Evolutionary conservation across 1,139 yeast species (phyloP).

Genomic region (Scheffersomyces segobiensis): DNA sequence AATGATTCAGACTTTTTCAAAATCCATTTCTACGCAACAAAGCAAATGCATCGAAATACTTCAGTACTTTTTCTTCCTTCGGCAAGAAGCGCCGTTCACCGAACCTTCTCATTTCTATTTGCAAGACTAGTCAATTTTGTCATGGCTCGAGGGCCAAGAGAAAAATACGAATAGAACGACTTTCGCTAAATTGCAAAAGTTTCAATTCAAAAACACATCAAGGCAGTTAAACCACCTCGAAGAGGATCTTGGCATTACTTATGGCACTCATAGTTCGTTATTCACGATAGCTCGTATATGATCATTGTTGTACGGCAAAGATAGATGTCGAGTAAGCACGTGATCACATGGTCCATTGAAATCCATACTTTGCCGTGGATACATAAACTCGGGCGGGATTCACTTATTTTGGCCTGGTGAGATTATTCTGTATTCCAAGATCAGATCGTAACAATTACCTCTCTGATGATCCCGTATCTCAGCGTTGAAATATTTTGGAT

Average conservation of each 20-base stretch:
- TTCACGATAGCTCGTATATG: neutral
- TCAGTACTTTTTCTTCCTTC: neutral
- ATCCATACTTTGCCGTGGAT: neutral
- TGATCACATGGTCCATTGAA: neutral
- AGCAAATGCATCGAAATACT: neutral
- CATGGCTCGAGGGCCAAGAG: neutral
- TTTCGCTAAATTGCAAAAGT: neutral
- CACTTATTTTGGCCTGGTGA: neutral
- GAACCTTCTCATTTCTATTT: neutral
- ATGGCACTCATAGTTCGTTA: neutral
- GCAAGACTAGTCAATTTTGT: neutral
- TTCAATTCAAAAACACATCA: neutral
- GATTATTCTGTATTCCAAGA: neutral
- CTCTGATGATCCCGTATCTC: neutral
- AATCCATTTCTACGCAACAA: neutral
- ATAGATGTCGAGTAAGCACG: neutral
- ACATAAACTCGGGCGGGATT: neutral
- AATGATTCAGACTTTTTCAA: neutral
- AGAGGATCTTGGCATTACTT: neutral
- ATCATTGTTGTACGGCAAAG: neutral
- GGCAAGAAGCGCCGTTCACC: neutral
- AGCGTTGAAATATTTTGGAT: neutral
- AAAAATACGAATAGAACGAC: neutral
- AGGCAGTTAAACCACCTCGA: neutral
- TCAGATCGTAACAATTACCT: neutral